A percentile compares a stretch with the other conserved stretches of the same genome.
Evolutionary conservation across 306 rosid species (phyloP).

Genomic region (Canavalia gladiata): DNA sequence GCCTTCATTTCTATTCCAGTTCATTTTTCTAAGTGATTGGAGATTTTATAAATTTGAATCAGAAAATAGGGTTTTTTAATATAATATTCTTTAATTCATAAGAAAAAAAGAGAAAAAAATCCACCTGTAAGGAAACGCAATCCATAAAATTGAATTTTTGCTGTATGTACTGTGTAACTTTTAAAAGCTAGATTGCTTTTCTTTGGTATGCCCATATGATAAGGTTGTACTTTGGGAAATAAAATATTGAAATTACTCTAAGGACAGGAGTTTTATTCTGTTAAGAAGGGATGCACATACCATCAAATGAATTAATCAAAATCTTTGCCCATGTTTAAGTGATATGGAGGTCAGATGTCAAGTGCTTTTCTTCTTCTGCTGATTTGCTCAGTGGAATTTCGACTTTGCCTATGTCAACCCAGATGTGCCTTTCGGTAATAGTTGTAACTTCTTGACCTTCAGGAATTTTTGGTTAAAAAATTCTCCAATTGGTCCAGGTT

Average conservation of each 20-base stretch:
- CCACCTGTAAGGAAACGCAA: not conserved
- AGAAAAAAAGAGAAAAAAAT: not conserved
- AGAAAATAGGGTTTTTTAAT: not conserved
- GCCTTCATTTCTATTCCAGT: constrained; percentile 18
- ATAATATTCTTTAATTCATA: not conserved
- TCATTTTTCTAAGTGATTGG: constrained; percentile 4
- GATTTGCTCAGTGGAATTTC: not conserved
- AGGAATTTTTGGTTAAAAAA: not conserved
- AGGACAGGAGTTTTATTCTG: not conserved
- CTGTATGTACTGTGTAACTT: not conserved
- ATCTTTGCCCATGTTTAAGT: not conserved
- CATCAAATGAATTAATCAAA: not conserved
- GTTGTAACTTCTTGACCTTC: not conserved
- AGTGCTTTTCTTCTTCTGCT: not conserved
- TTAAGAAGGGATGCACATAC: not conserved
- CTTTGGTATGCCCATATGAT: not conserved
- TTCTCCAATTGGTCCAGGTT: not conserved
- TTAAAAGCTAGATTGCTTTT: not conserved
- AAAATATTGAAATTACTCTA: not conserved
- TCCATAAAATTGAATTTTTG: not conserved
- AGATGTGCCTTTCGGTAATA: not conserved
- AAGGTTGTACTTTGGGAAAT: not conserved
- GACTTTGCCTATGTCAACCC: not conserved
- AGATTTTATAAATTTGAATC: constrained; percentile 15
- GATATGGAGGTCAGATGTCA: not conserved